Conservation (phyloP, 805 yeast genomes). For the Kodamaea laetipori region DNA sequence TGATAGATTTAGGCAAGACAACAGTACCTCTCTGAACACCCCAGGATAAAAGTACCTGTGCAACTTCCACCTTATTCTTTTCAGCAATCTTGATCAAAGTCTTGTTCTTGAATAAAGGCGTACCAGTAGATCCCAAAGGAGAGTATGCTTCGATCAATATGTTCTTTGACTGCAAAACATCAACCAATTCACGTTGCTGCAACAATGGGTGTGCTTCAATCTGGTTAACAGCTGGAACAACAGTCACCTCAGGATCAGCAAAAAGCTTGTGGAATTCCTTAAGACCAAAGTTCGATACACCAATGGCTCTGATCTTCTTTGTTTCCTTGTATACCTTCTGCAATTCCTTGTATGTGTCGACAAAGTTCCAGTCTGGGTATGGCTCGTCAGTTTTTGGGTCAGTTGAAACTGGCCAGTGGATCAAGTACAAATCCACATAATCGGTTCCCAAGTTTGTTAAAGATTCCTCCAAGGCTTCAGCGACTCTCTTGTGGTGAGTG, state of each 20-base stretch:
- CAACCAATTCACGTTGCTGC: slow-evolving; percentile 61
- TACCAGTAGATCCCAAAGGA: slow-evolving; percentile 66
- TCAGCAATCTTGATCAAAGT: slow-evolving; percentile 47
- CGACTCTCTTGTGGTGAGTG: slow-evolving; percentile 54
- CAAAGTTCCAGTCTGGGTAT: slow-evolving; percentile 41
- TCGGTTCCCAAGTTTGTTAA: slow-evolving; percentile 65
- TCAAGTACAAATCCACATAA: slow-evolving; percentile 74
- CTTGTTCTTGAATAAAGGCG: slow-evolving; percentile 52
- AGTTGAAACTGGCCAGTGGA: slow-evolving; percentile 80
- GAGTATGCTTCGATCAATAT: slow-evolving; percentile 73
- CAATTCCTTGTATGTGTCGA: slow-evolving; percentile 64
- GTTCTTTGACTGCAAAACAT: slow-evolving; percentile 52
- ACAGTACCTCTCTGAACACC: slow-evolving; percentile 56
- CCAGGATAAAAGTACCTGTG: slow-evolving; percentile 60
- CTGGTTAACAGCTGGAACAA: slow-evolving; percentile 73
- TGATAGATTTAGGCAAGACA: slow-evolving; percentile 43
- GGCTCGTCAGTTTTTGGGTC: slow-evolving; percentile 37
- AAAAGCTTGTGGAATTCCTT: slow-evolving; percentile 54
- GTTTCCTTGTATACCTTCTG: slow-evolving; percentile 54
- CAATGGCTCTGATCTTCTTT: slow-evolving; percentile 65
- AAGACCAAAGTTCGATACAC: slow-evolving; percentile 72
- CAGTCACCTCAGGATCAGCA: slow-evolving; percentile 46
- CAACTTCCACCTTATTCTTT: slow-evolving; percentile 46
- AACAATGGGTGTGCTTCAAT: slow-evolving; percentile 75
- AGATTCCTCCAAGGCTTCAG: slow-evolving; percentile 56